Evolutionary conservation across 345 rosid species (phyloP).

Genomic region (Syzygium jambos): DNA sequence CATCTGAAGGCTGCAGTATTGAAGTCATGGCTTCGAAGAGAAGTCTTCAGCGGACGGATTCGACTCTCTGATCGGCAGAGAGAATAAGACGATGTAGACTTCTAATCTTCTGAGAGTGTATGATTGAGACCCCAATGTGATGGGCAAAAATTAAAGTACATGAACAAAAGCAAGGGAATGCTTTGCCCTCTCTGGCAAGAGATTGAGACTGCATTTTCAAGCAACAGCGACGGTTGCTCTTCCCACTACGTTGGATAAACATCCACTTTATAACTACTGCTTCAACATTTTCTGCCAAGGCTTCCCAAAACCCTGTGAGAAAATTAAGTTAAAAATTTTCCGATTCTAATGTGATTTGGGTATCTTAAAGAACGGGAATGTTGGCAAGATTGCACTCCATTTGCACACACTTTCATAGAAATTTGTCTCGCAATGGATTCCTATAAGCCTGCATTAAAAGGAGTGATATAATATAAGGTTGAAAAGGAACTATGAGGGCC

Average conservation of each 20-base stretch:
- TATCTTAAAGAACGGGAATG: neutral
- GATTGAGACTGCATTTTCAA: neutral
- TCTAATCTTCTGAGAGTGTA: neutral
- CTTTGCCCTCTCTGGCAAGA: neutral
- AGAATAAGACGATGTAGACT: neutral
- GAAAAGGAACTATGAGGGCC: neutral
- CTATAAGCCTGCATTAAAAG: neutral
- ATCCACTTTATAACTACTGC: neutral
- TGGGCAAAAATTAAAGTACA: neutral
- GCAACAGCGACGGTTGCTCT: neutral
- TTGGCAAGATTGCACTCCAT: neutral
- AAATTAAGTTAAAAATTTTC: neutral
- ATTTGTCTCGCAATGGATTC: neutral
- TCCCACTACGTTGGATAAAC: neutral
- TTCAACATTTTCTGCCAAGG: neutral
- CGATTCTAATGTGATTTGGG: neutral
- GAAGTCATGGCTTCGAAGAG: conserved; percentile 23
- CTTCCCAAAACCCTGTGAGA: neutral
- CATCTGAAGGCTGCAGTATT: neutral
- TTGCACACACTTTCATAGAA: neutral
- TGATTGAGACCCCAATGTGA: neutral
- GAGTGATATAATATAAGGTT: neutral
- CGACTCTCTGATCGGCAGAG: neutral
- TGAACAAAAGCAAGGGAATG: neutral
- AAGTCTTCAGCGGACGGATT: conserved; percentile 5